Base-by-base conservation (phyloP, 768 basidiomycete genomes). In the Tephrocybe sp. region DNA sequence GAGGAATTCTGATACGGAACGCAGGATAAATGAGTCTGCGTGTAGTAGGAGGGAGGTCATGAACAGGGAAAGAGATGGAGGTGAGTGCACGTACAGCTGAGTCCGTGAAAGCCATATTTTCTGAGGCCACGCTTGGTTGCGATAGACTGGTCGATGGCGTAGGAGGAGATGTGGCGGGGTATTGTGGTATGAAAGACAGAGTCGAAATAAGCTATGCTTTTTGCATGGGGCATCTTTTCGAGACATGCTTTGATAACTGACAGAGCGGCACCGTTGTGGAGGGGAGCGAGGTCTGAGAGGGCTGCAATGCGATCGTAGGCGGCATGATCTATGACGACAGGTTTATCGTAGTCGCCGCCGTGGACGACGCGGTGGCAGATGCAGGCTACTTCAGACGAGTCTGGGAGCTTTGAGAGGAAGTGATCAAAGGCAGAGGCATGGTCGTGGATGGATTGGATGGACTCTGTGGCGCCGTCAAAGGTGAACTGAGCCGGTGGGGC, bases 51-150 rank as follows among this genome's bases (percentile, higher is more conserved):
- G 42, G 23, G 39, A 18, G 41, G 11, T 34, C 27, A 13, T 5
- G 18, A 19, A 19, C 41, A 31, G n/a, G 37, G 10, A 23, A 21
- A 49, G 5, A 3, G 15, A 1, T 5, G 8, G n/a, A 45, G 31
- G 11, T 12, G 15, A 41, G 12, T 3, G 16, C 38, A 68, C 78
- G 24, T 53, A 80, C 85, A 88, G 57, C 84, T 86, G 57, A 93
- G 62, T 2, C 94, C 94, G 59, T 97, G 94, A 65, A 94, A 94
- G 15, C 94, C 94, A 60, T 94, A 95, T 66, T 92, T 94, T 62
- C 82, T 82, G 38, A 95, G 73, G 1, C 88, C 86, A 38, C 82
- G 80, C 37, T 79, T 68, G 31, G 71, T 71, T 0, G 87, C 81
- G 37, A 86, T 68, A 8, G 69, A 61, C 56, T 79, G 86, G 54